These are phyloP conservation scores for Akebia trifoliata DNA, from an alignment of 164 flowering plant genomes.

Conservation along the genomic window DNA sequence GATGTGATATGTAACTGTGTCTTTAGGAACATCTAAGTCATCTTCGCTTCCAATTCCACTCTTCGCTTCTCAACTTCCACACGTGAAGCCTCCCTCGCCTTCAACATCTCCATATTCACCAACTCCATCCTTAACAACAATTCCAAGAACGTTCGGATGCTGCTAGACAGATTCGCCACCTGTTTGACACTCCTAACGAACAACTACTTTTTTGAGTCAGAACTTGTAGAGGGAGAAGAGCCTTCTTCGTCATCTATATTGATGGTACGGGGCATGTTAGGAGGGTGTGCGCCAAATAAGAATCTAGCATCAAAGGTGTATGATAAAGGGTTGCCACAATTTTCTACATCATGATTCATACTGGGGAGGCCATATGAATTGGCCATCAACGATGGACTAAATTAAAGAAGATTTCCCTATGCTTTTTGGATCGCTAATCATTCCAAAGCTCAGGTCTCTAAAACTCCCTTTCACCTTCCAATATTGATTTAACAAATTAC, in stretches of 20 bases:
- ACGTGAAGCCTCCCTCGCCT: slow-evolving; percentile 29
- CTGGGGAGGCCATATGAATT: no score
- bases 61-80: slow-evolving; percentile 32
- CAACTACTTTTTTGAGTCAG: slow-evolving; percentile 19
- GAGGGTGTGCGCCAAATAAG: slow-evolving; percentile 20
- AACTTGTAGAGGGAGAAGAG: slow-evolving; percentile 1
- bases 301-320: slow-evolving; percentile 26
- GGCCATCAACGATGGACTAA: no score
- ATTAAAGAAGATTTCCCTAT: no score
- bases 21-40: slow-evolving; percentile 35
- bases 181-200: slow-evolving; percentile 10
- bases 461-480: slow-evolving; percentile 49
- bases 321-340: slow-evolving; percentile 10
- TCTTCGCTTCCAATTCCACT: slow-evolving; percentile 27
- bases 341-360: no score
- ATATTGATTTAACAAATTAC: slow-evolving; percentile 57
- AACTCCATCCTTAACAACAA: slow-evolving; percentile 26
- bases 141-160: slow-evolving; percentile 27
- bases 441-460: slow-evolving; percentile 44
- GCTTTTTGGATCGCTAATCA: no score
- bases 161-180: slow-evolving; percentile 20
- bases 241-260: slow-evolving; percentile 6
- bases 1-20: slow-evolving; percentile 39
- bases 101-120: slow-evolving; percentile 33
- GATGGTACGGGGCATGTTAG: slow-evolving; percentile 12